Base-by-base conservation (phyloP, 306 rosid species). In the Elaeagnus macrophylla region DNA sequence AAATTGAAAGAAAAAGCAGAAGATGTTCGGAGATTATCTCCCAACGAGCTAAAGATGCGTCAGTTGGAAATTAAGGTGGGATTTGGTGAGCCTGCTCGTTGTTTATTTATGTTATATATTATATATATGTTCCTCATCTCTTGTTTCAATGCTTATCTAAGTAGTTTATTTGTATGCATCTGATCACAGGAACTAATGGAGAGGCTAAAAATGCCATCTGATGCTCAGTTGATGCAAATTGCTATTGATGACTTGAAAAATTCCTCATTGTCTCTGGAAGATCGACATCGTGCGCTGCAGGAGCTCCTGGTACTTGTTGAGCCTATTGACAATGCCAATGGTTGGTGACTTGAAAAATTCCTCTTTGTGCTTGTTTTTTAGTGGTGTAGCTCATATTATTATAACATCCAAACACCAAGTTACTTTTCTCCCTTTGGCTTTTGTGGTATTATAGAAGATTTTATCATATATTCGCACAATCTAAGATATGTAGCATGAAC, bases 251-350 rank as follows among this genome's bases (percentile, higher is more conserved):
- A 90, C 75, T 75, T 90, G 77, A 80, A 72, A 44, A 85, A 90
- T 68, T 69, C 66, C 38, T 83, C 94, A 54, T 37, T 82, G 11
- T 67, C 95, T 59, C 65, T 76, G 75, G 86, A 81, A 79, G 89
- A 90, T 72, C 82, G 76, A 35, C 64, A 56, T 67, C 88, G 85
- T 12, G 97, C 91, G 16, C 62, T 90, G 5, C 70, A 81, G 54
- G 95, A 90, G 79, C 94, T 90, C 48, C 75, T 83, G 51, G 57
- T 71, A 47, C 97, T 90, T 40, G 97, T 90, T 54, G 97, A 90
- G 73, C 72, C 88, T 1, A 72, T 83, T 46, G 83, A 83, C 67
- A 86, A 90, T 63, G 94, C 95, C 43, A 83, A 90, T 62, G 95
- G 97, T 81, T 54, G 13, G 76, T 73, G n/a, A n/a, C n/a, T n/a